Evolutionary conservation across 2,329 filamentous ascomycete species (phyloP), one percentile per base, ranked within the genome.

Genomic region (Hypoxylon sp.): DNA sequence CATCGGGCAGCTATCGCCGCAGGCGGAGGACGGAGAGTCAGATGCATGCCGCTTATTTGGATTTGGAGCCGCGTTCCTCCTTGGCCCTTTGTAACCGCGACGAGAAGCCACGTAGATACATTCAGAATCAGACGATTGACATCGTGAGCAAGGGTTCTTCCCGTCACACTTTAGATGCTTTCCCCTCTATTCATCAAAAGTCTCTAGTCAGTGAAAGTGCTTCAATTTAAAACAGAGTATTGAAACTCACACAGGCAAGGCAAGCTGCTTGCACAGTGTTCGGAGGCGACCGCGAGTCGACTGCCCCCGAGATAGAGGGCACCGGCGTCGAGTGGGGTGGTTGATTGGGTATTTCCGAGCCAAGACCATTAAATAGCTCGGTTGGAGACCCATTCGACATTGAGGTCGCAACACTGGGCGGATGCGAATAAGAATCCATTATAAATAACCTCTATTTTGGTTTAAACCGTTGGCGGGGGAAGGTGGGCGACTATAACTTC

Each of bases 101-200:
- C 92, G 89, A 42, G 91, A 94, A 48, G 91, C 89, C 53, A 93
- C 88, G 77, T 93, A 94, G 75, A 89, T 81, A 78, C 92, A 95
- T 52, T 90, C 84, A 17, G 84, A 81, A 62, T 86, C 85, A 52
- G 86, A 85, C 55, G 82, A 80, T 22, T 81, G 81, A 79, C 92
- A 94, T 59, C 92, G 88, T 51, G 87, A 85, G 80, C 92, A 94
- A 11, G 92, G 92, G 33, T 81, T 89, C 39, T 83, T 80, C 29
- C 91, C 91, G 78, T 94, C 91, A 77, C 92, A 94, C 77, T 93
- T 94, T 53, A 94, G 84, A 78, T 94, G 92, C 75, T 92, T 89
- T 70, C 77, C 81, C 57, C 87, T 84, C 87, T 89, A 44, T 53
- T 51, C 71, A 42, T 57, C 59, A 39, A 47, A 58, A 10, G 47